Evolutionary conservation across 106 monocot species (phyloP), one percentile per base, ranked within the genome.

Genomic region (Alisma plantagoaquatica): DNA sequence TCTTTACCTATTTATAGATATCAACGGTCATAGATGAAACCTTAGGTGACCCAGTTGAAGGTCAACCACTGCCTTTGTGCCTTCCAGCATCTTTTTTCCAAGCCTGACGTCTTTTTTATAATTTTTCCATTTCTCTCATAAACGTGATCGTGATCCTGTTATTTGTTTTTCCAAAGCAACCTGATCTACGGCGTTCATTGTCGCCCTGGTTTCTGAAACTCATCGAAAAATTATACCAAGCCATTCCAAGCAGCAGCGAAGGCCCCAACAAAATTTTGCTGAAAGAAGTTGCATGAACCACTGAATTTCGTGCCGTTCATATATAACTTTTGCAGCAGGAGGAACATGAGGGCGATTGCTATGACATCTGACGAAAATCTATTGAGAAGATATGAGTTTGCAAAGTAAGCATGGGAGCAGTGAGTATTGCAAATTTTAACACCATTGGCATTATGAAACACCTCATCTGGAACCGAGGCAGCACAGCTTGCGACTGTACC

Each of bases 171-270:
- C n/a, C n/a, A n/a, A n/a, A n/a, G n/a, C n/a, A n/a, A n/a, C n/a
- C n/a, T n/a, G n/a, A n/a, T n/a, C n/a, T n/a, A n/a, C n/a, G n/a
- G n/a, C n/a, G n/a, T n/a, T n/a, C n/a, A n/a, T n/a, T n/a, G n/a
- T n/a, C n/a, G n/a, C n/a, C n/a, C n/a, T n/a, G n/a, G n/a, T n/a
- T n/a, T n/a, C n/a, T n/a, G n/a, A n/a, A n/a, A n/a, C n/a, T n/a
- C n/a, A n/a, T n/a, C n/a, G n/a, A n/a, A n/a, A n/a, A n/a, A n/a
- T n/a, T n/a, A n/a, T n/a, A n/a, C n/a, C n/a, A 10, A 88, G 31
- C 89, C 89, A 90, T 11, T 90, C 84, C 11, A 91, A 80, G 46
- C 90, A 91, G 41, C 90, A 84, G 50, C 84, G 84, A 27, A 91
- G 69, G 31, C 84, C 90, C 80, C 77, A 80, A 29, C 90, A 91